phyloP scores from a whole-genome alignment of 129 eudicot genomes.

The Deinandra increscens region DNA sequence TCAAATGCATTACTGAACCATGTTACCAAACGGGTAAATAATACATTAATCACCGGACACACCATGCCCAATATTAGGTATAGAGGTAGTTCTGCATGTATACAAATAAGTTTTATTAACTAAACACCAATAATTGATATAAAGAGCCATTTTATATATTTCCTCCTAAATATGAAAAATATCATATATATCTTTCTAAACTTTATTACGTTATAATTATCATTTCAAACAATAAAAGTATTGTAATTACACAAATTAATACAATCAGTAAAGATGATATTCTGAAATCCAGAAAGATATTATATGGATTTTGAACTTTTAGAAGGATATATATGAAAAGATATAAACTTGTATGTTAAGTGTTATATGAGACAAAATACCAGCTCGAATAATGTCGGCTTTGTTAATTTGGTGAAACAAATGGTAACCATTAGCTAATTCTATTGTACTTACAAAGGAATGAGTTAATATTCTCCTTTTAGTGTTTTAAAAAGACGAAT shows the following conservation, averaged over 20 bases:
- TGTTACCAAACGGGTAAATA: constrained; percentile 70
- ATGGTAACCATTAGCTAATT: no score
- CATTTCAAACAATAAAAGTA: not conserved
- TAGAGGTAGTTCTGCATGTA: constrained; percentile 74
- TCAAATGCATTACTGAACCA: constrained; percentile 73
- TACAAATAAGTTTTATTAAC: not conserved
- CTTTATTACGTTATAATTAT: not conserved
- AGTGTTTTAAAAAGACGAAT: no score
- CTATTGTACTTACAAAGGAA: no score
- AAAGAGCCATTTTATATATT: not conserved
- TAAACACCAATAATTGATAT: constrained; percentile 4
- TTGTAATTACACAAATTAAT: not conserved
- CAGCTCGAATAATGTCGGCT: no score
- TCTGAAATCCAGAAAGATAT: not conserved
- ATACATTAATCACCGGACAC: constrained; percentile 93
- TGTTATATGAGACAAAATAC: constrained; percentile 43
- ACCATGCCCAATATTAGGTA: constrained; percentile 93
- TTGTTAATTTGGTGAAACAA: no score
- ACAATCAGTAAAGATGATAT: not conserved
- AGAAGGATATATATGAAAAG: not conserved
- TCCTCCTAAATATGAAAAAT: not conserved
- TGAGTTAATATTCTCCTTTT: no score
- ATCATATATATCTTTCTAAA: not conserved
- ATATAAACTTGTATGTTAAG: constrained; percentile 27
- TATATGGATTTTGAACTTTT: not conserved